Percentiles rank a stretch among this genome's conserved stretches.
Conservation (phyloP, 805 yeast species). For the Candida ficus region DNA sequence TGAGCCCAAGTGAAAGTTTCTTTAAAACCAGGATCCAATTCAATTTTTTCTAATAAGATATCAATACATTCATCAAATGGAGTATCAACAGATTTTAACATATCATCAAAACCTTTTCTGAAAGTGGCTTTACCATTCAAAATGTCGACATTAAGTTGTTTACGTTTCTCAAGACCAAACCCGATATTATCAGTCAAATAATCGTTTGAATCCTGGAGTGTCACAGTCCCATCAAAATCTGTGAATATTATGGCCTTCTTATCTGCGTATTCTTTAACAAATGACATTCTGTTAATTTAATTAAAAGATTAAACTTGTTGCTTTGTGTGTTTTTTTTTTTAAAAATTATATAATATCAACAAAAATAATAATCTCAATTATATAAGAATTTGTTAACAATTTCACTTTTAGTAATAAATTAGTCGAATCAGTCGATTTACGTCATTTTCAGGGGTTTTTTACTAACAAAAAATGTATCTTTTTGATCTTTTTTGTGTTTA, state of each 20-base stretch:
- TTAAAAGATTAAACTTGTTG: no score
- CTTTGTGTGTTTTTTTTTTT: no score
- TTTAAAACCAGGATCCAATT: constrained; percentile 88
- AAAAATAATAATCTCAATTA: no score
- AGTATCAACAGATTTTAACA: constrained; percentile 73
- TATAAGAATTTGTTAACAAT: no score
- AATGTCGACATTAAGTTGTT: constrained; percentile 64
- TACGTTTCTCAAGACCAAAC: constrained; percentile 67
- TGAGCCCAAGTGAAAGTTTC: constrained; percentile 77
- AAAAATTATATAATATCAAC: no score
- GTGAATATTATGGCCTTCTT: constrained; percentile 81
- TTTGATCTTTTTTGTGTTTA: no score
- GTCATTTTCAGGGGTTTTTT: no score
- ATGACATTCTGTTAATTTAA: constrained; percentile 23
- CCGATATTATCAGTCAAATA: constrained; percentile 85
- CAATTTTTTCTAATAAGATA: constrained; percentile 54
- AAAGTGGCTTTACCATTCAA: constrained; percentile 63
- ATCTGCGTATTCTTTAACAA: constrained; percentile 20
- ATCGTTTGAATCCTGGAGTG: constrained; percentile 93
- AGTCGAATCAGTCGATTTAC: no score
- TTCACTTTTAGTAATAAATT: no score
- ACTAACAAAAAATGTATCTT: no score
- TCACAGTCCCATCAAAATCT: constrained; percentile 98
- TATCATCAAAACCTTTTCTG: constrained; percentile 76
- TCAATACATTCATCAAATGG: constrained; percentile 84